A percentile compares a stretch with the other conserved stretches of the same genome.
Evolutionary conservation across 2,329 filamentous ascomycete genomes (phyloP).

Genomic region (Talaromyces sp.): DNA sequence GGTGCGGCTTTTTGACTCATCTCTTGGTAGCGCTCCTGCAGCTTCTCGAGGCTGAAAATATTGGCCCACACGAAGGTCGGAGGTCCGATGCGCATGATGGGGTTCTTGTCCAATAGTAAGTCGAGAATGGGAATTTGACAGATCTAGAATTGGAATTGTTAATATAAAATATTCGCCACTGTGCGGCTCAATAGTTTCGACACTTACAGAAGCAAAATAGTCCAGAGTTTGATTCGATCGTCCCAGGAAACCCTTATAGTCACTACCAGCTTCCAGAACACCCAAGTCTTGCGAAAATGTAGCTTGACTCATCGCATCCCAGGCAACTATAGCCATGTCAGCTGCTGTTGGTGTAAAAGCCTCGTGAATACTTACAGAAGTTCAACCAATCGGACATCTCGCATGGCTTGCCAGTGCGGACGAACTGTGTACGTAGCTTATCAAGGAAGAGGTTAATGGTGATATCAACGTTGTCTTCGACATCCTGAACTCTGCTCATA

Average conservation of each 20-base stretch:
- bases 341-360: background rate
- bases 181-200: too few species aligned
- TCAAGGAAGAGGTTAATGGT: conserved; percentile 34
- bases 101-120: conserved; percentile 28
- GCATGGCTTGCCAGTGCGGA: conserved; percentile 30
- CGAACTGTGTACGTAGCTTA: conserved; percentile 35
- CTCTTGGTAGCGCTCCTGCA: conserved; percentile 15
- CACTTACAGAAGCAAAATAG: conserved; percentile 23
- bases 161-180: too few species aligned
- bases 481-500: conserved; percentile 23
- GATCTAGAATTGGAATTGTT: conserved; percentile 14
- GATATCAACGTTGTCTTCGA: conserved; percentile 28
- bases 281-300: conserved; percentile 28
- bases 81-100: conserved; percentile 27
- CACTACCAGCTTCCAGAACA: conserved; percentile 25
- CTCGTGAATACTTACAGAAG: conserved; percentile 16
- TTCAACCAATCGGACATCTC: conserved; percentile 47
- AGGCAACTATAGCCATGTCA: conserved; percentile 13
- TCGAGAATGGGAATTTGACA: conserved; percentile 26
- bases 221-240: conserved; percentile 21
- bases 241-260: conserved; percentile 20
- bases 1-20: background rate
- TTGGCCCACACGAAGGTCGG: conserved; percentile 21
- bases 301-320: conserved; percentile 23
- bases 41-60: conserved; percentile 15